Base-by-base conservation (phyloP, 1,139 yeast genomes). In the Suhomyces yuchorum region DNA sequence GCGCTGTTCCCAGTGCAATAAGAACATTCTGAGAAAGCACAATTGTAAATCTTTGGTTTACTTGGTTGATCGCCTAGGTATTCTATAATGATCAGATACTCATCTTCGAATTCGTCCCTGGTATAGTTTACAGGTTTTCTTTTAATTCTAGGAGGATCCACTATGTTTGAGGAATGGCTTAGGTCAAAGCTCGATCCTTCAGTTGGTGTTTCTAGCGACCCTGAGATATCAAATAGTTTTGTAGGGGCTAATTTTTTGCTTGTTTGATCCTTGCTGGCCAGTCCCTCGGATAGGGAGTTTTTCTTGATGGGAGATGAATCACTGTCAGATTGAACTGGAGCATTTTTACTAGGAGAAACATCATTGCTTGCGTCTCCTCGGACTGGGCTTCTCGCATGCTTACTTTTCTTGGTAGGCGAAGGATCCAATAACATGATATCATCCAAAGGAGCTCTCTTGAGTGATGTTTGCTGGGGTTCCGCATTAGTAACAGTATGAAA, bases 1-100 rank as follows among this genome's bases (percentile, higher is more conserved):
- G 51, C 43, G 35, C 60, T 65, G 46, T 69, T 69, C 0, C 72
- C 74, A 0, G 76, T 66, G 30, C 70, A 63, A 42, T 66, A 69
- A 12, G 54, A 44, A 51, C 78, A 73, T 4, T 50, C 41, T 6
- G 53, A 51, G 46, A 73, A 68, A 3, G 71, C 71, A 54, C 78
- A 73, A 22, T 53, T 40, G 43, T 55, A 66, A 3, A 69, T 51
- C 5, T 18, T 34, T 14, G 38, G 35, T 28, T 57, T 30, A 5
- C 30, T 12, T 5, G 30, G 2, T 7, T 8, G n/a, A 3, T 37
- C 37, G 4, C 17, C 42, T 7, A 44, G 20, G 7, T 15, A 37
- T 23, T 62, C 60, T 2, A 62, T 47, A 8, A 66, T 56, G 3
- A 66, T 57, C 61, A 59, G 64, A 45, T 58, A 66, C 39, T 64